A percentile compares a stretch with the other conserved stretches of the same genome.
These are phyloP conservation scores for Torulaspora franciscae DNA, from an alignment of 805 yeast genomes.

Conservation along the genomic window DNA sequence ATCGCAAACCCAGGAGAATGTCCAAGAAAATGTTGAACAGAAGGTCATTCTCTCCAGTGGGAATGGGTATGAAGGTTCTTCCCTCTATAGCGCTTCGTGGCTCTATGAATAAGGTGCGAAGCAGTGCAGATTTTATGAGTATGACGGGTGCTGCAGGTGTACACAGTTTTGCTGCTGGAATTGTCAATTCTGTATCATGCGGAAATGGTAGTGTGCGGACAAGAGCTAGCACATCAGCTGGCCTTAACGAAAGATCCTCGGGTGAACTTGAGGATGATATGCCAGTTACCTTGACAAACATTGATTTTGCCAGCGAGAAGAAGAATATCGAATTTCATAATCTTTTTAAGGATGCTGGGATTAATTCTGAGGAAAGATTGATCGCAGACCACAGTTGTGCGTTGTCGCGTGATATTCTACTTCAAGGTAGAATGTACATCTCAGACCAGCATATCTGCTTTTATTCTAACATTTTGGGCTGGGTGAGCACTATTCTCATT, in stretches of 20 bases:
- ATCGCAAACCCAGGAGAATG: conserved; percentile 28
- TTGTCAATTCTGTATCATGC: conserved; percentile 3
- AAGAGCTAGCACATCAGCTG: conserved; percentile 21
- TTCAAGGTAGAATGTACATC: conserved; percentile 62
- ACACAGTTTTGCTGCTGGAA: conserved; percentile 1
- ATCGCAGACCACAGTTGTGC: conserved; percentile 65
- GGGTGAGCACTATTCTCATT: conserved; percentile 54
- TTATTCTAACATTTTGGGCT: conserved; percentile 62
- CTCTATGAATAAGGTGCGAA: conserved; percentile 14
- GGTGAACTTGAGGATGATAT: conserved; percentile 17
- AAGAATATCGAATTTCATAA: conserved; percentile 58
- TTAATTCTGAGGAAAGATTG: conserved; percentile 49
- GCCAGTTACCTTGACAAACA: conserved; percentile 20
- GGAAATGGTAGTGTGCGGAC: conserved; percentile 8
- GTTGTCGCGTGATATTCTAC: conserved; percentile 55
- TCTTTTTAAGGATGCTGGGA: conserved; percentile 43
- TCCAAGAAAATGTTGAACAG: conserved; percentile 26
- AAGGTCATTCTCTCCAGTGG: conserved; percentile 31
- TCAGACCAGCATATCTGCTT: conserved; percentile 54
- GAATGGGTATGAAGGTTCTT: conserved; percentile 21
- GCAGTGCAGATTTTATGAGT: conserved; percentile 10
- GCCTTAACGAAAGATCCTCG: conserved; percentile 15
- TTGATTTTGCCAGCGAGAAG: conserved; percentile 43
- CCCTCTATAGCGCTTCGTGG: conserved; percentile 14
- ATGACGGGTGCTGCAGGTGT: conserved; percentile 5